Evolutionary conservation across 2,329 filamentous ascomycete genomes (phyloP).

Genomic region (Simplicillium sp.): DNA sequence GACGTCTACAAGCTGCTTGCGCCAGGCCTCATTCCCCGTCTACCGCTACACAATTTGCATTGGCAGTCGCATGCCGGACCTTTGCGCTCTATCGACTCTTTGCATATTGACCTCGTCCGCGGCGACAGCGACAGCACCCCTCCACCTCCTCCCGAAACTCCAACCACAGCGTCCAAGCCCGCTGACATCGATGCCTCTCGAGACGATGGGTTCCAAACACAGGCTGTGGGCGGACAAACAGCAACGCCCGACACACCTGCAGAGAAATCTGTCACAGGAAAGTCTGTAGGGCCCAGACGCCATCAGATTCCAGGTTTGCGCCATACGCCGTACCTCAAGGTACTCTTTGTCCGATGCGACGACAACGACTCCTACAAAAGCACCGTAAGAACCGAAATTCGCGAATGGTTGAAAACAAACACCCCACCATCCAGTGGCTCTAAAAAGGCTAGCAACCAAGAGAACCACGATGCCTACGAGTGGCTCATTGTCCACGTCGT

Average conservation of each 20-base stretch:
- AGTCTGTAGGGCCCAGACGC: conserved; percentile 42
- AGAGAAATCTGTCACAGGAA: conserved; percentile 19
- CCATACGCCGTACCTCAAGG: conserved; percentile 86
- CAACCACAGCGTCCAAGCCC: conserved; percentile 19
- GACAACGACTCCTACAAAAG: conserved; percentile 92
- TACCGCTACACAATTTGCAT: conserved; percentile 85
- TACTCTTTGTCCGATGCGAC: conserved; percentile 84
- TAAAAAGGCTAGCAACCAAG: conserved; percentile 53
- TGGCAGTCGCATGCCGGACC: conserved; percentile 95
- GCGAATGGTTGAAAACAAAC: conserved; percentile 84
- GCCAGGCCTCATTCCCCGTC: conserved; percentile 64
- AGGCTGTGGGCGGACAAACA: conserved; percentile 34
- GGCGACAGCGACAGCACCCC: conserved; percentile 38
- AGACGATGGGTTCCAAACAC: conserved; percentile 54
- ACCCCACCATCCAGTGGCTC: conserved; percentile 50
- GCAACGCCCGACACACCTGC: conserved; percentile 25
- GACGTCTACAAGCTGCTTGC: conserved; percentile 77
- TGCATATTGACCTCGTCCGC: conserved; percentile 81
- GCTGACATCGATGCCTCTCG: conserved; percentile 23
- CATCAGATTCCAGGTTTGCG: conserved; percentile 94
- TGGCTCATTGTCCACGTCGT: conserved; percentile 93
- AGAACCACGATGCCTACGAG: conserved; percentile 94
- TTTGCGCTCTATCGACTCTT: conserved; percentile 82
- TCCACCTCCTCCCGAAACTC: conserved; percentile 22
- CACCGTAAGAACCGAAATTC: conserved; percentile 64